These are phyloP conservation scores for Cutaneotrichosporon dermatis DNA, from an alignment of 1,284 basidiomycete species.

Conservation along the genomic window DNA sequence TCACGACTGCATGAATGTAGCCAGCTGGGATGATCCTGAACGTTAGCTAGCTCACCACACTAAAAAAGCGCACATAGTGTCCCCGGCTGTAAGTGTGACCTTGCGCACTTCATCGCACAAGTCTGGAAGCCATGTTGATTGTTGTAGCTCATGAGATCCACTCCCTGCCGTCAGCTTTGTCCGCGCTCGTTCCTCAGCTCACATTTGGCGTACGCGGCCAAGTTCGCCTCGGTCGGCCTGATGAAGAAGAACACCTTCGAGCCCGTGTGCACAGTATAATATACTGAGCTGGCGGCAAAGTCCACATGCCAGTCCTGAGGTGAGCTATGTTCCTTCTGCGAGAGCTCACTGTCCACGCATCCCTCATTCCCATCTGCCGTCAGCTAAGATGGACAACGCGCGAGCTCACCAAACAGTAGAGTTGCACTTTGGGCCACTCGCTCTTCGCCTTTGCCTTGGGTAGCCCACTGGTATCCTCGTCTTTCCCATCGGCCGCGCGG, in stretches of 20 bases:
- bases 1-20: conserved; percentile 93
- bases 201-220: conserved; percentile 62
- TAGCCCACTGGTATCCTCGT: not conserved
- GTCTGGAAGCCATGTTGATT: conserved; percentile 84
- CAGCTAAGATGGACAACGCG: not conserved
- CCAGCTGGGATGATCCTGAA: conserved; percentile 80
- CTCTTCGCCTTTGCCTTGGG: conserved; percentile 9
- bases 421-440: conserved; percentile 83
- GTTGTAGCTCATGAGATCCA: conserved; percentile 75
- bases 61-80: conserved; percentile 64
- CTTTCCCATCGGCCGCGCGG: not conserved
- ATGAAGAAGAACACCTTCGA: conserved; percentile 93
- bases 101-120: conserved; percentile 72
- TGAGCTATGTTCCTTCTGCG: not conserved
- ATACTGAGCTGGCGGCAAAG: conserved; percentile 91
- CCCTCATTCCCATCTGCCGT: conserved; percentile 55
- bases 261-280: conserved; percentile 81
- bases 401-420: conserved; percentile 88
- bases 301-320: conserved; percentile 90
- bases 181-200: conserved; percentile 3
- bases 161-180: conserved; percentile 51
- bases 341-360: conserved; percentile 70
- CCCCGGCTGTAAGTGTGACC: conserved; percentile 73
- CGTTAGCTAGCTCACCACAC: conserved; percentile 15
- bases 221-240: conserved; percentile 77